phyloP scores from a whole-genome alignment of 495 filamentous ascomycete species.

The Aspergillus mulundensis region DNA sequence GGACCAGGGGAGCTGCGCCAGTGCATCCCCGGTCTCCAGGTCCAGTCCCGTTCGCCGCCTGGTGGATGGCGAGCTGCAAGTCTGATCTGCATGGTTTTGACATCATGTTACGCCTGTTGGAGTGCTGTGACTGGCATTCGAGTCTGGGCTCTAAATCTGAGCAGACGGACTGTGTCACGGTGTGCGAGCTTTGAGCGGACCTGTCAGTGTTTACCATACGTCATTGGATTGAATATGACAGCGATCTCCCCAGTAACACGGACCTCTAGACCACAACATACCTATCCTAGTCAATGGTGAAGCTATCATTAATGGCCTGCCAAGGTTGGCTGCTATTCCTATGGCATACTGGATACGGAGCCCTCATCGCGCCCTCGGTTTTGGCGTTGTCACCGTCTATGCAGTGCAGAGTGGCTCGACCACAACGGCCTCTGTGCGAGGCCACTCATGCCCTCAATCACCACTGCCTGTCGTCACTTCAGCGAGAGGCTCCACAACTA shows the following conservation, averaged over 20 bases:
- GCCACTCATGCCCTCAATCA: too few species aligned
- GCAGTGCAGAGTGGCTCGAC: too few species aligned
- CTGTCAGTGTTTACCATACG: neutral
- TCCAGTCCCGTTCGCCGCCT: neutral
- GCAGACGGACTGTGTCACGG: neutral
- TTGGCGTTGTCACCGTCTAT: too few species aligned
- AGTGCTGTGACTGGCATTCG: neutral
- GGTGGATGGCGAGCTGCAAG: neutral
- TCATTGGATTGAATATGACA: neutral
- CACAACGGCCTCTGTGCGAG: too few species aligned
- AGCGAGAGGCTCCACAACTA: too few species aligned
- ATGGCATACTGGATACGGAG: too few species aligned
- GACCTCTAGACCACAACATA: neutral
- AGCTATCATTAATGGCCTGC: neutral
- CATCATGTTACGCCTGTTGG: slow-evolving; percentile 5
- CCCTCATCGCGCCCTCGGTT: too few species aligned
- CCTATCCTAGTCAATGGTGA: neutral
- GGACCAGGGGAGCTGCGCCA: slow-evolving; percentile 11
- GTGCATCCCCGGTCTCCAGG: neutral
- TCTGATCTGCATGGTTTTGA: neutral
- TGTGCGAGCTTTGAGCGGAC: neutral
- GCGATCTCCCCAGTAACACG: neutral
- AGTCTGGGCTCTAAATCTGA: neutral
- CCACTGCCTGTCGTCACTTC: too few species aligned
- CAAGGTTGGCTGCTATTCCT: too few species aligned